These are phyloP conservation scores for Didymella segeticola DNA, from an alignment of 2,329 filamentous ascomycete genomes.

Conservation along the genomic window DNA sequence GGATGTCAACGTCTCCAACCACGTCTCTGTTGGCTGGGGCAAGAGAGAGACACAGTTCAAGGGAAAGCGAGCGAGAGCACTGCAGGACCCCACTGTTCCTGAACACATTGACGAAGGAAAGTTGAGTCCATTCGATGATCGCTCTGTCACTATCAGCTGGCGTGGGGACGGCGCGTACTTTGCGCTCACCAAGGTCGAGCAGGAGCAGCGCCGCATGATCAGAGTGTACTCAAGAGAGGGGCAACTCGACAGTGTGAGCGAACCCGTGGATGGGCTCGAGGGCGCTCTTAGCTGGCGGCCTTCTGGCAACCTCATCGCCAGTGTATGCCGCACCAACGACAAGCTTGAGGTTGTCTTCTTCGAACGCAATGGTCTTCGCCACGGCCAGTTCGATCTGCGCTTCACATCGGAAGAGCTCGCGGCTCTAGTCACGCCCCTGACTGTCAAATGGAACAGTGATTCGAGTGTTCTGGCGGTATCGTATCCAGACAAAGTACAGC, in stretches of 20 bases:
- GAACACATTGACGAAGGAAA: constrained; percentile 87
- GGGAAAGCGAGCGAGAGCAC: constrained; percentile 82
- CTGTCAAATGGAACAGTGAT: constrained; percentile 86
- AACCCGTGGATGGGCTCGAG: constrained; percentile 93
- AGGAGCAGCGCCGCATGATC: constrained; percentile 74
- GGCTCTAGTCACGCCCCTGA: constrained; percentile 64
- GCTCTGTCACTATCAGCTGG: constrained; percentile 80
- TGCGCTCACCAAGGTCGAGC: constrained; percentile 81
- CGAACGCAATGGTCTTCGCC: constrained; percentile 94
- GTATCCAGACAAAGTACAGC: constrained; percentile 75
- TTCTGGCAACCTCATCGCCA: constrained; percentile 87
- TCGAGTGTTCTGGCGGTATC: constrained; percentile 89
- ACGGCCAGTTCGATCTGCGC: constrained; percentile 88
- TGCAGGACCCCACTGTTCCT: constrained; percentile 92
- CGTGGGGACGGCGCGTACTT: constrained; percentile 92
- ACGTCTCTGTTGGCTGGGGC: constrained; percentile 97
- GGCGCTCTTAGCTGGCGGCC: constrained; percentile 89
- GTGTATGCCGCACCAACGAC: constrained; percentile 74
- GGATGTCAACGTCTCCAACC: constrained; percentile 85
- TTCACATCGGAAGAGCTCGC: constrained; percentile 65
- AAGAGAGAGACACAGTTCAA: constrained; percentile 99
- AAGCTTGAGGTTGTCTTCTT: constrained; percentile 90
- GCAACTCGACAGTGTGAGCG: constrained; percentile 88
- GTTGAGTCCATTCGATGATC: constrained; percentile 76
- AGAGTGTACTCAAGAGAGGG: constrained; percentile 92